Evolutionary conservation across 345 rosid genomes (phyloP), one percentile per base, ranked within the genome.

Genomic region (Aegle marmelos): DNA sequence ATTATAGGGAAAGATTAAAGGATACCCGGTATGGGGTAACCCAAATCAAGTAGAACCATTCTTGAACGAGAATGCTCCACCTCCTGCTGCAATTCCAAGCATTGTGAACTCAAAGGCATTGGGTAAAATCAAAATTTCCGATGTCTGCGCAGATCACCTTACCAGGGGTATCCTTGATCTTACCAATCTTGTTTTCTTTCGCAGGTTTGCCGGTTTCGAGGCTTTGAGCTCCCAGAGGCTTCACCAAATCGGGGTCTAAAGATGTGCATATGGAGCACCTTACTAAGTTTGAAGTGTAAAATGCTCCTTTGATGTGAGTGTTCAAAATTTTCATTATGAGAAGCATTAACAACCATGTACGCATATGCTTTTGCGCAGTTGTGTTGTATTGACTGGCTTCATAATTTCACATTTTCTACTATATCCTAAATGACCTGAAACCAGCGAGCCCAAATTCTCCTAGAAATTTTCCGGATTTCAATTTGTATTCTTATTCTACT

Each of bases 61-160:
- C 86, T 85, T 93, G 86, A 87, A 93, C 0, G 95, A 88, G 84
- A 91, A 88, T 22, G 90, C 85, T 74, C 88, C 87, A 76, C 98
- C 98, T 34, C 99, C 97, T 0, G 88, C 92, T 9, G 99, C 98
- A 34, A 79, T 83, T 79, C 98, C 98, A 31, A 96, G 99, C 89
- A 88, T 93, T 25, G 97, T 93, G 83, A 96, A 96, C 73, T 82
- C 99, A 9, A 96, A 92, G 80, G 90, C 93, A 76, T 82, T 96
- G 67, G 92, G 97, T 92, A 79, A 79, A 39, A 41, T 74, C 11
- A 66, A 28, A 4, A 25, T 30, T 45, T 66, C 24, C 9, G 0
- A 19, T 31, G 11, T 56, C 7, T 9, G 65, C 33, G 24, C 58
- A 13, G 13, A 37, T 45, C 48, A 24, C 62, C 76, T 76, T 11